Conservation (phyloP, 768 basidiomycete genomes). For the Naganishia randhawae region DNA sequence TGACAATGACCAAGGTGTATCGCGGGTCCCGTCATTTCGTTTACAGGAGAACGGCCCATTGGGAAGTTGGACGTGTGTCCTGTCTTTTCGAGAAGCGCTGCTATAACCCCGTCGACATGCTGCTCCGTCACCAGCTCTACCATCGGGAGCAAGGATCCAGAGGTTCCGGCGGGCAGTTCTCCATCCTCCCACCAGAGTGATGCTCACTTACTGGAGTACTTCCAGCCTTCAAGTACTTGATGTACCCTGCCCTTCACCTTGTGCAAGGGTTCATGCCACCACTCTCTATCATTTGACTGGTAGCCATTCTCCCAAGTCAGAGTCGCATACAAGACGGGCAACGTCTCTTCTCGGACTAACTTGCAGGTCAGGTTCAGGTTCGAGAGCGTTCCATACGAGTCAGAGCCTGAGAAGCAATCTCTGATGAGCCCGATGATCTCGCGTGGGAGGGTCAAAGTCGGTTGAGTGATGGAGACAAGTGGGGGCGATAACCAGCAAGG, state of each 20-base stretch:
- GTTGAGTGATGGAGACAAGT: not conserved
- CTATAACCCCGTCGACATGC: too few species aligned
- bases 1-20: too few species aligned
- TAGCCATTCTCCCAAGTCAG: conserved; percentile 1
- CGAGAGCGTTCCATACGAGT: not conserved
- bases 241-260: not conserved
- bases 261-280: not conserved
- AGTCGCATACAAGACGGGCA: not conserved
- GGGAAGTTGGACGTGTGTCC: too few species aligned
- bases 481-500: not conserved
- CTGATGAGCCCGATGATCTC: not conserved
- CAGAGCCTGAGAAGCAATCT: not conserved
- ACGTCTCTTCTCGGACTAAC: not conserved
- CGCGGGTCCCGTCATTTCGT: too few species aligned
- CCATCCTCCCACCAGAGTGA: not conserved
- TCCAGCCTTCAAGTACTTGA: not conserved
- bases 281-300: not conserved
- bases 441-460: not conserved
- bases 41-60: too few species aligned
- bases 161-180: not conserved
- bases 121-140: too few species aligned
- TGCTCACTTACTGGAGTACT: not conserved
- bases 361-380: not conserved
- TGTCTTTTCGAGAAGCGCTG: too few species aligned
- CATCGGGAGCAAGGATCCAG: too few species aligned